Base-by-base conservation (phyloP, 2,329 filamentous ascomycete species). In the Pyrenochaeta sp. region DNA sequence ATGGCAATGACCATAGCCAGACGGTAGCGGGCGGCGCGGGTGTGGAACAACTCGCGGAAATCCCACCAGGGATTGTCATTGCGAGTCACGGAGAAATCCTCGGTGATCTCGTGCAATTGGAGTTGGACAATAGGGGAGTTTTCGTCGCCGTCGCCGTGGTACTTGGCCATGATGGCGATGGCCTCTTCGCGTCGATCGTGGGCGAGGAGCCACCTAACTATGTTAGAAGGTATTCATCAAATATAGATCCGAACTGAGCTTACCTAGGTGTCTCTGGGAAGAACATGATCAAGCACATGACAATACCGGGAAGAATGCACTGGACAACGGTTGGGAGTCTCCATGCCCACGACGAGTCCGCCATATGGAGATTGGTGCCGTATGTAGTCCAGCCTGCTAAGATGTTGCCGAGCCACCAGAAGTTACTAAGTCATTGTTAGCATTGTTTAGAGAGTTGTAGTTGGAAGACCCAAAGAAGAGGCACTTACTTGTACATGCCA, bases 201-300 rank as follows among this genome's bases (percentile, higher is more conserved):
- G 35, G 75, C 73, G 19, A 83, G 76, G 7, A 84, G 71, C 52
- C 41, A 59, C 26, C 45, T 23, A 27, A n/a, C 8, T 7, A 22
- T 17, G 27, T 44, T 11, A 44, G 35, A 14, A 17, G 8, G 21
- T 28, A 14, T 13, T 17, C 10, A n/a, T 19, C 13, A 3, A 14
- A 14, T 14, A 6, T 15, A 30, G 10, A 7, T 15, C 6, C 6
- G 8, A 6, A 30, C 15, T 30, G 15, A 9, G 10, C 10, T 81
- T 81, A 85, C 41, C 82, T 70, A 1, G 83, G 83, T 0, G 80
- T 82, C 53, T 86, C 82, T 0, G 83, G 82, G 3, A 85, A 72
- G 48, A 83, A 76, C 54, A 77, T 77, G n/a, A 80, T 71, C 4
- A 76, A 58, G 26, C 65, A 41, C 58, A 79, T 74, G 22, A 81